Base-by-base conservation (phyloP, 73 alveolate genomes). In the Paramecium bursaria region DNA sequence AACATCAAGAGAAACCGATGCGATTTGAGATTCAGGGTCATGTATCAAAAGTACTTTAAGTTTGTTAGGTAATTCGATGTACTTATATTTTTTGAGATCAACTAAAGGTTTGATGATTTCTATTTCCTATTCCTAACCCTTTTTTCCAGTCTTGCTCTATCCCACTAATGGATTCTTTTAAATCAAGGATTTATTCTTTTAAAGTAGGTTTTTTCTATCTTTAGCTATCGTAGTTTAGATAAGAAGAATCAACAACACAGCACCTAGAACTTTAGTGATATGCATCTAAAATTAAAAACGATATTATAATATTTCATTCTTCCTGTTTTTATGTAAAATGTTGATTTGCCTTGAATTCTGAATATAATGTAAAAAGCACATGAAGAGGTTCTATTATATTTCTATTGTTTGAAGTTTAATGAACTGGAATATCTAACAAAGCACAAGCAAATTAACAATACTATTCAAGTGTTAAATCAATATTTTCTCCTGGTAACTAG, bases 341-440 rank as follows among this genome's bases (percentile, higher is more conserved):
- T 73, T 88, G 86, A 87, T 95, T 96, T 33, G 86, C 85, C 88
- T 92, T 96, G 88, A 96, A 96, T 30, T 96, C 98, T 50, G 96
- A 85, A 88, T 85, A 96, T 57, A 96, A 93, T 31, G 99, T 93
- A 87, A 96, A 96, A 35, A 96, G 88, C 25, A 95, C 97, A 86
- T 96, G 99, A 85, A 96, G 74, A 73, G 97, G 85, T 85, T 96
- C 99, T n/a, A 95, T 86, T 22, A 93, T 73, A 33, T 96, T 92
- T 86, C 93, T 92, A 80, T 91, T 86, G 74, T 91, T 94, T 2
- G 91, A 90, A n/a, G 85, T 67, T 51, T 90, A 82, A 86, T 96
- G 98, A 17, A 94, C 93, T n/a, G 99, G 99, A 57, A 96, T 95
- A 76, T 93, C 99, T 75, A 93, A 75, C 90, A 96, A 82, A 48